Evolutionary conservation across 148 eudicot genomes (phyloP), one percentile per base, ranked within the genome.

Genomic region (Fallopia convolvulus): DNA sequence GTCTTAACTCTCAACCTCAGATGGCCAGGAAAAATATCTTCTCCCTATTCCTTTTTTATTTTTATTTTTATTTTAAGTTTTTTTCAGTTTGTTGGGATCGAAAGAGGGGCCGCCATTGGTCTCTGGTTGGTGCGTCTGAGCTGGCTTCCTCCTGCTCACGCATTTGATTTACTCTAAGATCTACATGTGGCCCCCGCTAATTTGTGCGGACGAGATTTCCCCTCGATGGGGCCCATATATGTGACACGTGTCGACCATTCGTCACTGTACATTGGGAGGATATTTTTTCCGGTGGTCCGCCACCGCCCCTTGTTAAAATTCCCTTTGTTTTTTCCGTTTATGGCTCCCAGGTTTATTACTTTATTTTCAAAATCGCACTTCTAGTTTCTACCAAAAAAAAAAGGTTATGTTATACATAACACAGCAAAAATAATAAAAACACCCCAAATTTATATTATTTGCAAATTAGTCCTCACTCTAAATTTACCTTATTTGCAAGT

Each of bases 51-150:
- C 26, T 32, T 10, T 68, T 26, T 11, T 0, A 39, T 30, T 30
- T 65, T 33, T 23, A 23, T 0, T 68, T 14, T 14, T 65, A 65
- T 23, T 23, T 6, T 23, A 10, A 9, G 42, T 77, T 74, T 39
- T 42, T 40, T 66, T 33, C 58, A 72, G 77, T 77, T 75, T 49
- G 78, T 48, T 50, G 74, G 41, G 70, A 75, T 55, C 55, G 72
- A 26, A 68, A 68, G 41, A 68, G 5, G n/a, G 41, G 41, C 44
- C 72, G 9, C 44, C 72, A 68, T 32, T 68, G 15, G 48, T 30
- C 36, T 52, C 15, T 41, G 41, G 23, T n/a, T 53, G 14, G 55
- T 20, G 49, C 26, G 26, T 8, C 2, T 30, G 75, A 61, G 39
- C 66, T 71, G 74, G 60, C 44, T 49, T 15, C 50, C 6, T 30